These are phyloP conservation scores for Leishmania arabica DNA, from an alignment of 208 protist species.

Conservation along the genomic window DNA sequence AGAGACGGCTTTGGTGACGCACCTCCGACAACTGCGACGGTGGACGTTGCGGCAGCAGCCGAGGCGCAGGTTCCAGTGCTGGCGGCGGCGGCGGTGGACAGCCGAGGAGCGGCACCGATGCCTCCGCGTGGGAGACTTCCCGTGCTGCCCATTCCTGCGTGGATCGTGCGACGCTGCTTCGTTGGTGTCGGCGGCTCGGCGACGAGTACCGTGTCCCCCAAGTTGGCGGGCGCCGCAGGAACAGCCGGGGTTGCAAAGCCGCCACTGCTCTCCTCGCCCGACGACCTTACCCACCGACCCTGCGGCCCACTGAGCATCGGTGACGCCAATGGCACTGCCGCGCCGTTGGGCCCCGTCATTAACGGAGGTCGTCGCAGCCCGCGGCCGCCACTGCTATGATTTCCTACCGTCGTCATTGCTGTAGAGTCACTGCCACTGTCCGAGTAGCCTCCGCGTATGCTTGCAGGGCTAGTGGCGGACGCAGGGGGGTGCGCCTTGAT, in stretches of 20 bases:
- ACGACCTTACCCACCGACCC: constrained; percentile 5
- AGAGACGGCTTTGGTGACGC: constrained; percentile 10
- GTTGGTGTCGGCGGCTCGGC: constrained; percentile 33
- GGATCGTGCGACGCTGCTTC: constrained; percentile 69
- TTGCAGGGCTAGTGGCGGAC: neutral
- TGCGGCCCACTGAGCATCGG: neutral
- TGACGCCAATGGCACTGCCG: neutral
- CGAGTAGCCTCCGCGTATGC: neutral
- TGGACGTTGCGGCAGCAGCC: neutral
- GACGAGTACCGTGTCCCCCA: constrained; percentile 16
- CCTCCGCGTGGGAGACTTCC: neutral
- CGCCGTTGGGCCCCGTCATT: neutral
- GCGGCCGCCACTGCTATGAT: neutral
- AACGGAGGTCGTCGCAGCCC: neutral
- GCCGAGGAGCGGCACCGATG: neutral
- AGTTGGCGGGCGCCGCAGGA: constrained; percentile 31
- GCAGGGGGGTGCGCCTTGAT: neutral
- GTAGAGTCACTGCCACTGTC: neutral
- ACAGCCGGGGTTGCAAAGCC: neutral
- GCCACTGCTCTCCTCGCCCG: constrained; percentile 2
- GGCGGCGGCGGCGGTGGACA: neutral
- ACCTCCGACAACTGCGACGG: neutral
- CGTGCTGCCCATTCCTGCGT: constrained; percentile 11
- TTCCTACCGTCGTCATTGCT: neutral
- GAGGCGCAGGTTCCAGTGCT: neutral